A percentile compares a stretch with the other conserved stretches of the same genome.
These are phyloP conservation scores for Chaetomium globosum DNA, from an alignment of 2,329 filamentous ascomycete genomes.

Conservation along the genomic window DNA sequence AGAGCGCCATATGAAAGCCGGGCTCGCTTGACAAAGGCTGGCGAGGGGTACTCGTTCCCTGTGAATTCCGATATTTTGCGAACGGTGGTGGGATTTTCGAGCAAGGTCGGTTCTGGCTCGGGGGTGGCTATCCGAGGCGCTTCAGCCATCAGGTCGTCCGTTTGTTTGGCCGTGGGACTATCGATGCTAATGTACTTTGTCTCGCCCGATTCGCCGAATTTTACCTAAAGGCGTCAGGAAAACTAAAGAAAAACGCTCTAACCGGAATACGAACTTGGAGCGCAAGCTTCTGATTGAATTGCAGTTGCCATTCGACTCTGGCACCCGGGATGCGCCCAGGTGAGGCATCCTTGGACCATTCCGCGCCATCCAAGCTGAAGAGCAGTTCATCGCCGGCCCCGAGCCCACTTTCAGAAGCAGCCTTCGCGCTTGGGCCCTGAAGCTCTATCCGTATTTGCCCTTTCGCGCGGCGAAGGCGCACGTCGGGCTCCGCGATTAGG, in stretches of 20 bases:
- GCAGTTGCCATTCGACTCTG: constrained; percentile 61
- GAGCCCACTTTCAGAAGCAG: constrained; percentile 66
- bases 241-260: not conserved
- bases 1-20: constrained; percentile 70
- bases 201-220: constrained; percentile 51
- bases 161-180: constrained; percentile 39
- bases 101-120: constrained; percentile 24
- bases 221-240: constrained; percentile 43
- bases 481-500: constrained; percentile 81
- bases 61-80: constrained; percentile 43
- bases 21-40: constrained; percentile 75
- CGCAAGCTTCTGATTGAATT: constrained; percentile 54
- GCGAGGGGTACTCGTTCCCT: constrained; percentile 68
- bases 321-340: constrained; percentile 53
- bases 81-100: constrained; percentile 22
- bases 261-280: constrained; percentile 47
- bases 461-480: constrained; percentile 72
- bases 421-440: constrained; percentile 68
- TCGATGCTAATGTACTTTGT: constrained; percentile 58
- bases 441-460: constrained; percentile 84
- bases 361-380: constrained; percentile 68
- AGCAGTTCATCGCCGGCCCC: constrained; percentile 77
- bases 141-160: constrained; percentile 30
- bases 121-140: constrained; percentile 28
- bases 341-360: constrained; percentile 61